Conservation (phyloP, 164 flowering plant species). For the Vitis rotundifolia region DNA sequence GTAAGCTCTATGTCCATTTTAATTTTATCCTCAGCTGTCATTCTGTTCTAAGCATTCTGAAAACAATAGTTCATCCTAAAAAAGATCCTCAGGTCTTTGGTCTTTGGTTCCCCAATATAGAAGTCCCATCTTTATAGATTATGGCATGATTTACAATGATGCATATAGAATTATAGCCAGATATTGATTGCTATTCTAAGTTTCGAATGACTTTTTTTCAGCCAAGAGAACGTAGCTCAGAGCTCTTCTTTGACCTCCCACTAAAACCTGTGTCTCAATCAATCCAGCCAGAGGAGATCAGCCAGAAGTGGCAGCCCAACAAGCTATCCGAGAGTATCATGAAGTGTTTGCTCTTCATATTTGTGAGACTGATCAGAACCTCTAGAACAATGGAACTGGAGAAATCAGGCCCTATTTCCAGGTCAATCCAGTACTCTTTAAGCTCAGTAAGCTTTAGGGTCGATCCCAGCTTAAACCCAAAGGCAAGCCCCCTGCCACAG, state of each 20-base stretch:
- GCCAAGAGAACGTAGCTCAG: slow-evolving; percentile 35
- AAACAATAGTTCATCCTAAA: background rate
- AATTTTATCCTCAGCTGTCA: background rate
- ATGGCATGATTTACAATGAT: too few species aligned
- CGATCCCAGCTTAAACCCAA: slow-evolving; percentile 34
- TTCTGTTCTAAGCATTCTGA: background rate
- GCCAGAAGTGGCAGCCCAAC: slow-evolving; percentile 68
- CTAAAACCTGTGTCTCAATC: slow-evolving; percentile 33
- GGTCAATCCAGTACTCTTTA: slow-evolving; percentile 44
- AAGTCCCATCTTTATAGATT: too few species aligned
- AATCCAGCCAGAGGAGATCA: slow-evolving; percentile 35
- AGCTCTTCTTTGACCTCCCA: slow-evolving; percentile 29
- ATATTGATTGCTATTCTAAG: background rate
- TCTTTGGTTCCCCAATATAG: too few species aligned
- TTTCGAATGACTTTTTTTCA: slow-evolving; percentile 22
- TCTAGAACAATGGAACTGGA: slow-evolving; percentile 76
- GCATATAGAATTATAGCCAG: too few species aligned
- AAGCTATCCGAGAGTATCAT: slow-evolving; percentile 86
- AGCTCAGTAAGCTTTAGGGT: slow-evolving; percentile 71
- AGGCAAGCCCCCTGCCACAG: slow-evolving; percentile 38
- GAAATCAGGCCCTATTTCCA: slow-evolving; percentile 50
- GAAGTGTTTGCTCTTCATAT: slow-evolving; percentile 84
- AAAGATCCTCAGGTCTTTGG: too few species aligned
- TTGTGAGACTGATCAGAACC: slow-evolving; percentile 69
- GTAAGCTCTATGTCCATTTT: slow-evolving; percentile 20